Evolutionary conservation across 169 alveolate species (phyloP).

Genomic region (Plasmodium ovale): DNA sequence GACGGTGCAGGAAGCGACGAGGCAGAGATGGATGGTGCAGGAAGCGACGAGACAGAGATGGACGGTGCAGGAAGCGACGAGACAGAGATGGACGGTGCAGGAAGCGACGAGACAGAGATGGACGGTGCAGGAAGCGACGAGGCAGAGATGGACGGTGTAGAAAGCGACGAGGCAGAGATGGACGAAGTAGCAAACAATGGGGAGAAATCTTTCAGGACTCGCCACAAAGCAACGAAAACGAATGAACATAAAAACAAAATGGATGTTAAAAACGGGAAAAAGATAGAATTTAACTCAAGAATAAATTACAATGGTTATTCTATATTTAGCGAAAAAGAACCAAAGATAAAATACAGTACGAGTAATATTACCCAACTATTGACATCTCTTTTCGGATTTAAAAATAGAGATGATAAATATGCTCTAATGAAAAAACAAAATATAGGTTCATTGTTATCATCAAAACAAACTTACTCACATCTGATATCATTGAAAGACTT

Average conservation of each 20-base stretch:
- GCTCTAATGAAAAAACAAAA: conserved; percentile 62
- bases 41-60: no score
- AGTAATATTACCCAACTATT: conserved; percentile 66
- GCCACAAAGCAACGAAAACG: background rate
- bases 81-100: no score
- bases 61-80: no score
- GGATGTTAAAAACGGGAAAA: conserved; percentile 8
- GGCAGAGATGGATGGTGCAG: no score
- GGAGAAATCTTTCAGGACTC: background rate
- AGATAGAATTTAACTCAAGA: conserved; percentile 36
- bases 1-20: no score
- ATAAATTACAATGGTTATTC: conserved; percentile 38
- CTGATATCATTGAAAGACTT: conserved; percentile 55
- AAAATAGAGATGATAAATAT: conserved; percentile 64
- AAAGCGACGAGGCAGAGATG: background rate
- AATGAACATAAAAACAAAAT: background rate
- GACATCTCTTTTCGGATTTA: conserved; percentile 68
- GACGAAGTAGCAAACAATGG: background rate
- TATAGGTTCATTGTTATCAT: conserved; percentile 27
- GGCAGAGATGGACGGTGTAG: background rate
- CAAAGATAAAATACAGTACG: conserved; percentile 64
- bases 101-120: no score
- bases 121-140: no score
- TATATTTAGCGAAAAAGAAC: conserved; percentile 48
- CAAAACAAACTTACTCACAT: conserved; percentile 37